Evolutionary conservation across 164 flowering plant species (phyloP), one percentile per base, ranked within the genome.

Genomic region (Amborella trichopoda): DNA sequence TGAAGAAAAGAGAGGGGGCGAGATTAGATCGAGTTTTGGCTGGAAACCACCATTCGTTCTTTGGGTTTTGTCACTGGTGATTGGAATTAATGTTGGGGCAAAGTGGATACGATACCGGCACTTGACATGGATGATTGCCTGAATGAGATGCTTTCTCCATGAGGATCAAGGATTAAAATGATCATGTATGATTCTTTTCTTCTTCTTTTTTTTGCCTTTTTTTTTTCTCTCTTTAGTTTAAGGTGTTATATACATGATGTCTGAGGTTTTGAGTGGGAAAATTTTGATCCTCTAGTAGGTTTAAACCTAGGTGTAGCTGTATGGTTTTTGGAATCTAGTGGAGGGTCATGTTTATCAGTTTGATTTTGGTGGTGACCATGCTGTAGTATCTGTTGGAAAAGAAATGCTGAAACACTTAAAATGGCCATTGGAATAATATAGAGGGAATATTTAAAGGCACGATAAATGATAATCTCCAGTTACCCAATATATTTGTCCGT

Each of bases 41-140:
- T 60, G 56, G 43, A 59, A 71, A 55, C 98, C 95, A 1, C 95
- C 95, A 2, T 40, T 90, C 53, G 34, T 83, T 17, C 60, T 63
- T 48, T 80, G 64, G 13, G 94, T 77, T 13, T 66, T 86, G 50
- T n/a, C n/a, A n/a, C n/a, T n/a, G n/a, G 83, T 81, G 23, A 75
- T 89, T 41, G 97, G 90, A 16, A 56, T 83, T 33, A 85, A 70
- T 32, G 54, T 81, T 21, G 68, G 59, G 2, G 68, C 68, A 9
- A 83, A 76, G 59, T 85, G 95, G 91, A 75, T 77, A 34, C 86
- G 88, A 2, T 79, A 80, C 52, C 69, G 91, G 47, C 95, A 85
- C 56, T 70, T 89, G 72, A 89, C 95, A 42, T 89, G 97, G 97
- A 85, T 78, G 95, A 68, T 78, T 32, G 83, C 62, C 41, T 38